A percentile compares a stretch with the other conserved stretches of the same genome.
Conservation (phyloP, 73 alveolate species). For the Uronychia binucleata region DNA sequence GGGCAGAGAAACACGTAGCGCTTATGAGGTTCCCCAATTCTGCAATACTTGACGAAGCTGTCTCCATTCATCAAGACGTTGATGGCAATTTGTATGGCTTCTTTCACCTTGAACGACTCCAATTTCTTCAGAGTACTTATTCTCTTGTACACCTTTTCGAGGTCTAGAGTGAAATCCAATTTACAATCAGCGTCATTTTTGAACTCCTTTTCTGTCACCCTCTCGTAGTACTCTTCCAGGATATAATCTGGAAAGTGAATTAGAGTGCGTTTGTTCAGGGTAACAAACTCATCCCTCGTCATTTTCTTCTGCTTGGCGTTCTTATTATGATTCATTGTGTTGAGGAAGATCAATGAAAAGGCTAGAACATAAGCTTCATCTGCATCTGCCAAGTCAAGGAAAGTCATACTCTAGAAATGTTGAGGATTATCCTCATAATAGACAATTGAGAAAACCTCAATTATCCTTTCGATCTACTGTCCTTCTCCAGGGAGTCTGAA, state of each 20-base stretch:
- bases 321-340: slow-evolving; percentile 61
- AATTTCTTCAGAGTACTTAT: slow-evolving; percentile 37
- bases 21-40: slow-evolving; percentile 62
- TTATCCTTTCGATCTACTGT: slow-evolving; percentile 69
- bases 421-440: slow-evolving; percentile 58
- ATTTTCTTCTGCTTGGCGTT: slow-evolving; percentile 50
- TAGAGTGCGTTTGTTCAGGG: slow-evolving; percentile 28
- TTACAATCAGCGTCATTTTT: slow-evolving; percentile 62
- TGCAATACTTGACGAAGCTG: slow-evolving; percentile 64
- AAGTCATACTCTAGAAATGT: not conserved
- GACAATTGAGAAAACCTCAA: slow-evolving; percentile 53
- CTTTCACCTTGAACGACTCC: slow-evolving; percentile 19
- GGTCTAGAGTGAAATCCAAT: not conserved
- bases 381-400: slow-evolving; percentile 29
- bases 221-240: slow-evolving; percentile 57
- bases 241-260: slow-evolving; percentile 24
- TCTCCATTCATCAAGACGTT: slow-evolving; percentile 54
- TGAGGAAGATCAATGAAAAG: slow-evolving; percentile 63
- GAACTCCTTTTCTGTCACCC: slow-evolving; percentile 50
- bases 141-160: slow-evolving; percentile 68
- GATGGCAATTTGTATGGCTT: slow-evolving; percentile 18
- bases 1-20: slow-evolving; percentile 62
- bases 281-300: slow-evolving; percentile 54
- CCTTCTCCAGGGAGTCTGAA: slow-evolving; percentile 80
- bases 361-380: slow-evolving; percentile 68